Evolutionary conservation across 2,329 filamentous ascomycete genomes (phyloP).

Genomic region (Zymoseptoria tritici): DNA sequence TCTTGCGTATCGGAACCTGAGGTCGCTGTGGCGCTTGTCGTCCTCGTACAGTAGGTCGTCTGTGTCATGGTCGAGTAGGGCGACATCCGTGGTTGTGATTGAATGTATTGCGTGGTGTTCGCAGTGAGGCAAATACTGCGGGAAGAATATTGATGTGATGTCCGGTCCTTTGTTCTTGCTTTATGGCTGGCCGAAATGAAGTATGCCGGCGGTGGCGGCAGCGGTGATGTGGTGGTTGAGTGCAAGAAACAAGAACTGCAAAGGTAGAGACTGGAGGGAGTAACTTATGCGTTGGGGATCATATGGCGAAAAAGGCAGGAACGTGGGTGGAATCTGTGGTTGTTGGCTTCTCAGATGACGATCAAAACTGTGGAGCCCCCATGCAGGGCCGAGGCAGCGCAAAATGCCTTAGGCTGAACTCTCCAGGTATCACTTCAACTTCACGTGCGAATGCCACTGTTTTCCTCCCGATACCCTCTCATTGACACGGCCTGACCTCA

Average conservation of each 20-base stretch:
- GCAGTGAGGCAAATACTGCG: background rate
- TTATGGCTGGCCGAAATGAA: background rate
- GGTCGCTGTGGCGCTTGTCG: slow-evolving; percentile 1
- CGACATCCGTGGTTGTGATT: background rate
- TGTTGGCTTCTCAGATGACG: background rate
- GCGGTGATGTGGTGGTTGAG: background rate
- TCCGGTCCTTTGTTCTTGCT: background rate
- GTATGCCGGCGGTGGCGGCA: background rate
- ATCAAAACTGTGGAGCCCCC: background rate
- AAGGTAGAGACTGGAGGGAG: background rate
- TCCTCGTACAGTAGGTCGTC: slow-evolving; percentile 9
- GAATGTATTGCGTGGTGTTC: background rate
- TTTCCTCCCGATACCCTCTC: no score
- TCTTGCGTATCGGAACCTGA: slow-evolving; percentile 32
- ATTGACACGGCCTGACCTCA: no score
- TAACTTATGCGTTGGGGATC: background rate
- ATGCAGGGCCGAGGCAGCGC: background rate
- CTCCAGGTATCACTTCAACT: background rate
- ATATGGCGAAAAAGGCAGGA: background rate
- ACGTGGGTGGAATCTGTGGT: background rate
- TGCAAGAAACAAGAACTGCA: background rate
- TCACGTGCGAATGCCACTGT: background rate
- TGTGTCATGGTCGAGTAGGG: slow-evolving; percentile 10
- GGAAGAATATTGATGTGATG: background rate
- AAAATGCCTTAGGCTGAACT: background rate